phyloP scores from a whole-genome alignment of 805 yeast genomes.

The Starmerella sirachaensis region DNA sequence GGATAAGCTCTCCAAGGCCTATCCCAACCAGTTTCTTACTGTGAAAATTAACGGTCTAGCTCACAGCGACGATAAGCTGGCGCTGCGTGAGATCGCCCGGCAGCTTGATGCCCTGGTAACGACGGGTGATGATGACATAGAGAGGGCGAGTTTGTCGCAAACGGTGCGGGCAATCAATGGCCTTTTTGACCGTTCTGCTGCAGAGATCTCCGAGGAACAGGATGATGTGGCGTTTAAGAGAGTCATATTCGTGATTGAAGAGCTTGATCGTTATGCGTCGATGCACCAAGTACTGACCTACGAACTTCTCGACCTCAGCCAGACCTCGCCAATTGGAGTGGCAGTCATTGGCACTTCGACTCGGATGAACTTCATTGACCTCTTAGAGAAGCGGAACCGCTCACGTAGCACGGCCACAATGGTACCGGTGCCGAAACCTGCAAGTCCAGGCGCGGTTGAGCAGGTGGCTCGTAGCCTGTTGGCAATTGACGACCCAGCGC shows the following conservation, averaged over 20 bases:
- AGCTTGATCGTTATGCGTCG: constrained; percentile 65
- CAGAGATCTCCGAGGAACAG: constrained; percentile 4
- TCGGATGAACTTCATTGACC: constrained; percentile 62
- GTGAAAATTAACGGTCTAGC: constrained; percentile 57
- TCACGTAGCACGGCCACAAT: constrained; percentile 78
- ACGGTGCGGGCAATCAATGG: constrained; percentile 24
- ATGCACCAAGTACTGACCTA: constrained; percentile 74
- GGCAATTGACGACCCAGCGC: constrained; percentile 22
- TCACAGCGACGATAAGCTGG: constrained; percentile 64
- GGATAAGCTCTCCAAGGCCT: constrained; percentile 31
- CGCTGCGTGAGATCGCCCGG: constrained; percentile 73
- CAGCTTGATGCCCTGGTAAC: constrained; percentile 49
- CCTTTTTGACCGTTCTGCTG: constrained; percentile 22
- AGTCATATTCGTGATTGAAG: constrained; percentile 70
- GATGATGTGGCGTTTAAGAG: constrained; percentile 14
- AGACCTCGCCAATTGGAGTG: constrained; percentile 55
- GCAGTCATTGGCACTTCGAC: constrained; percentile 73
- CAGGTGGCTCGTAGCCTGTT: constrained; percentile 36
- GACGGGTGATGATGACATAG: constrained; percentile 24
- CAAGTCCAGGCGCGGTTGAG: constrained; percentile 40
- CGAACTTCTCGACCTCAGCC: constrained; percentile 79
- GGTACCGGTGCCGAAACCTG: constrained; percentile 45
- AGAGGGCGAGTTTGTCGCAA: constrained; percentile 25
- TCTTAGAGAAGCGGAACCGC: constrained; percentile 80
- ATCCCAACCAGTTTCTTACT: constrained; percentile 40